Evolutionary conservation across 495 filamentous ascomycete genomes (phyloP).

Genomic region (Hapsidospora chrysogenum): DNA sequence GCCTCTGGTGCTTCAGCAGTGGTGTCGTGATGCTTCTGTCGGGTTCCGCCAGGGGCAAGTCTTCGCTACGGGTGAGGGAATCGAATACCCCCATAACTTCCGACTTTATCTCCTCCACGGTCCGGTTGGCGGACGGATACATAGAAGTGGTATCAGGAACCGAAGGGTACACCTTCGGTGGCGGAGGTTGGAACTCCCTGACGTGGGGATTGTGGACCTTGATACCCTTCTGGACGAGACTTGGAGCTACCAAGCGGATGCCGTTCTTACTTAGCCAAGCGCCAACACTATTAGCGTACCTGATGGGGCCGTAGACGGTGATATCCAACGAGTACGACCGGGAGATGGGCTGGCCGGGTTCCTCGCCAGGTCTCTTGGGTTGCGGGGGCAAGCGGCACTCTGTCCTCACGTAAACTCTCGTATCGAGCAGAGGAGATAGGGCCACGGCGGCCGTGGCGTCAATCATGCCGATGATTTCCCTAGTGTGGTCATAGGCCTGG

Average conservation of each 20-base stretch:
- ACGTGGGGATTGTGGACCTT: conserved; percentile 51
- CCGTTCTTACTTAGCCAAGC: conserved; percentile 44
- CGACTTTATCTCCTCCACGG: conserved; percentile 65
- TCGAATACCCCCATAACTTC: conserved; percentile 85
- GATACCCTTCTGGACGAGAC: conserved; percentile 44
- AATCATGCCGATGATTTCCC: conserved; percentile 54
- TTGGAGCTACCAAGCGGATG: conserved; percentile 46
- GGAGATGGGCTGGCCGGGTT: conserved; percentile 28
- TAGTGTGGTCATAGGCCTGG: conserved; percentile 50
- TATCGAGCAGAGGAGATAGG: conserved; percentile 56
- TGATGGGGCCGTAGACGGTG: conserved; percentile 66
- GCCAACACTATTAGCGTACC: conserved; percentile 44
- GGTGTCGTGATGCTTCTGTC: conserved; percentile 43
- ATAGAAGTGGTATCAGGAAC: conserved; percentile 5
- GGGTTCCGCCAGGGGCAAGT: conserved; percentile 59
- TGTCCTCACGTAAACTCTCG: conserved; percentile 39
- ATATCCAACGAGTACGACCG: conserved; percentile 43
- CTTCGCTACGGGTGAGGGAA: conserved; percentile 52
- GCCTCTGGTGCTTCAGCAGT: conserved; percentile 76
- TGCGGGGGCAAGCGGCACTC: conserved; percentile 49
- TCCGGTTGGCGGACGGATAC: conserved; percentile 42
- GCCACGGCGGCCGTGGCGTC: conserved; percentile 51
- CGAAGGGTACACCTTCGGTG: conserved; percentile 6
- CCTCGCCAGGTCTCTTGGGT: conserved; percentile 36
- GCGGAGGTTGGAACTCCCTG: conserved; percentile 1